Evolutionary conservation across 441 rosid genomes (phyloP), one percentile per base, ranked within the genome.

Genomic region (Jatropha multifida): DNA sequence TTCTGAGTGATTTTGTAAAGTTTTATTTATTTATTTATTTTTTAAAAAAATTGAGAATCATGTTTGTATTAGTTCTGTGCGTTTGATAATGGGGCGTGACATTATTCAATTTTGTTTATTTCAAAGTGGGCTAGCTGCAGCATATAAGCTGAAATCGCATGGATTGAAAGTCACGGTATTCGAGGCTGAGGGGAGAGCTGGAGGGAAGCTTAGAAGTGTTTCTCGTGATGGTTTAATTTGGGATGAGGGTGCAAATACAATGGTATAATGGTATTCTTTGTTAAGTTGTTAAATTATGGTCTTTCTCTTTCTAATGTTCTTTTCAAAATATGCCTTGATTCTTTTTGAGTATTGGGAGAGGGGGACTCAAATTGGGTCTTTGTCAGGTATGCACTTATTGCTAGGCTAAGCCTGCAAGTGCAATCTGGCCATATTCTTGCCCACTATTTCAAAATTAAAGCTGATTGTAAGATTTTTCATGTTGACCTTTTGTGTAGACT

Each of bases 171-270:
- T 95, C 76, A 88, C 89, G 26, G 91, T 95, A 51, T 90, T 90
- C 77, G 98, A 92, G 89, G 87, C 97, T 61, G 96, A 93, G 76
- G 97, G 73, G 72, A 86, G 89, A 81, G 88, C 87, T 65, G 98
- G 99, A 77, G 99, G 99, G 76, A 95, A 81, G 87, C 81, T 93
- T 77, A 88, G 88, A 78, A 93, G 96, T 83, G 88, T 88, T 76
- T 83, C 82, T 12, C 84, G 51, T 65, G 78, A 83, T 44, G 97
- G 85, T 65, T 86, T 95, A 60, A 69, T 90, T 78, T 95, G 99
- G 99, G 99, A 95, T 10, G 92, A 93, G 79, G 99, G 99, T 81
- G 98, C 99, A 17, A 95, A 93, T 84, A 93, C 99, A 1, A 91
- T 95, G 61, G 55, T 51, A 51, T 42, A 42, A 51, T 51, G 99